Base-by-base conservation (phyloP, 352 stramenopile genomes). In the Globisporangium alternatum region DNA sequence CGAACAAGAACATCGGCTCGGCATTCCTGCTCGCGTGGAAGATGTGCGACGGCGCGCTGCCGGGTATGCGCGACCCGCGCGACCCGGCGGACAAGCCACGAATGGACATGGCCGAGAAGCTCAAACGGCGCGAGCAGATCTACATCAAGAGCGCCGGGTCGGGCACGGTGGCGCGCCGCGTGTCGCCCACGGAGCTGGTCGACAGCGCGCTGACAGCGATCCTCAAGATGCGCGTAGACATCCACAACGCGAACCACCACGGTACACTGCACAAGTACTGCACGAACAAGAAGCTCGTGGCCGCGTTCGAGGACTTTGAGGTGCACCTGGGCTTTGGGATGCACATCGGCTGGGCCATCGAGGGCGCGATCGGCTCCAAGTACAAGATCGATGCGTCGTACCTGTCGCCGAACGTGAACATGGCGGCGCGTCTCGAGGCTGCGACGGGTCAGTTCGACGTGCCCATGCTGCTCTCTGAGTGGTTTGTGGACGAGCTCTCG, bases 321-420 rank as follows among this genome's bases (percentile, higher is more conserved):
- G 91, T 99, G 3, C 85, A 97, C 59, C 74, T 99, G 56, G 95
- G 97, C 60, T 99, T 99, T 77, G 97, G 97, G 0, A 78, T 99
- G 55, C 97, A 99, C 69, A 91, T 98, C 19, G 97, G 97, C 15
- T 99, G 97, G 97, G 97, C 97, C 0, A 99, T 99, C 45, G 97
- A 99, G 80, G 97, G 97, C 28, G 96, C 97, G 1, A 98, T 99
- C 60, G 97, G 97, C 30, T 98, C 92, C 19, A 74, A 93, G 31
- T 98, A 98, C 82, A 99, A 99, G 74, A 98, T 99, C 54, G 97
- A 99, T 77, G 97, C 97, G 31, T 99, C 96, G 1, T 99, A 99
- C 65, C 73, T 99, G 1, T 98, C 93, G 3, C 96, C 97, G 5
- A 96, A 99, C 70, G 97, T 99, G 12, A 99, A 99, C 76, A 98